These are phyloP conservation scores for Alternaria burnsii DNA, from an alignment of 2,329 filamentous ascomycete genomes.

Conservation along the genomic window DNA sequence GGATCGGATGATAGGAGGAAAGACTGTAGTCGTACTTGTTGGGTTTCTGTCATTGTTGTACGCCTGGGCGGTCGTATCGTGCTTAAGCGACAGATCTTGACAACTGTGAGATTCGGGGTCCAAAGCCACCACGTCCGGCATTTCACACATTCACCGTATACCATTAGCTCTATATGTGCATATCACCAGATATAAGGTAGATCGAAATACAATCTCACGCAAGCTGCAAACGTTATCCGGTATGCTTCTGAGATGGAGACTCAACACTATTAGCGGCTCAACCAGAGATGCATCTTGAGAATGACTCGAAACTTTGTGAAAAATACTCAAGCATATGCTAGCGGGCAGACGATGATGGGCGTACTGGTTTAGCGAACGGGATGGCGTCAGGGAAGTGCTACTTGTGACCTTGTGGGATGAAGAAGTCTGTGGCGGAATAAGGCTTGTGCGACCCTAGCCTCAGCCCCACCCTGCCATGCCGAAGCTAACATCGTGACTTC, in stretches of 20 bases:
- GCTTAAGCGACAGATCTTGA: not conserved
- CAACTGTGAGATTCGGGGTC: not conserved
- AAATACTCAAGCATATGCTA: not conserved
- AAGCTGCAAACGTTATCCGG: not conserved
- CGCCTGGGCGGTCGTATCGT: not conserved
- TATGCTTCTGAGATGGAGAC: not conserved
- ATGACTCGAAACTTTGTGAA: not conserved
- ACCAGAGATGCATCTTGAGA: not conserved
- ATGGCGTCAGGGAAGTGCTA: not conserved
- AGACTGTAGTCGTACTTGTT: not conserved
- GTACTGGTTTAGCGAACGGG: not conserved
- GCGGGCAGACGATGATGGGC: not conserved
- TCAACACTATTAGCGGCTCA: not conserved
- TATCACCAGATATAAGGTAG: slow-evolving; percentile 11
- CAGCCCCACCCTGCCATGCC: slow-evolving; percentile 28
- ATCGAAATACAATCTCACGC: not conserved
- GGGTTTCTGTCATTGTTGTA: not conserved
- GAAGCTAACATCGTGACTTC: slow-evolving; percentile 21
- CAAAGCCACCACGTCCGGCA: not conserved
- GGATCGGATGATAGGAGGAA: not conserved
- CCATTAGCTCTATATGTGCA: not conserved
- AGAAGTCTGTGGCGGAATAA: slow-evolving; percentile 1
- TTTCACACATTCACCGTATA: not conserved
- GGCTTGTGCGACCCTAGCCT: slow-evolving; percentile 13
- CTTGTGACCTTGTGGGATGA: not conserved